Base-by-base conservation (phyloP, 192 early-diverging fungal genomes). In the Backusella parvicylindrica region DNA sequence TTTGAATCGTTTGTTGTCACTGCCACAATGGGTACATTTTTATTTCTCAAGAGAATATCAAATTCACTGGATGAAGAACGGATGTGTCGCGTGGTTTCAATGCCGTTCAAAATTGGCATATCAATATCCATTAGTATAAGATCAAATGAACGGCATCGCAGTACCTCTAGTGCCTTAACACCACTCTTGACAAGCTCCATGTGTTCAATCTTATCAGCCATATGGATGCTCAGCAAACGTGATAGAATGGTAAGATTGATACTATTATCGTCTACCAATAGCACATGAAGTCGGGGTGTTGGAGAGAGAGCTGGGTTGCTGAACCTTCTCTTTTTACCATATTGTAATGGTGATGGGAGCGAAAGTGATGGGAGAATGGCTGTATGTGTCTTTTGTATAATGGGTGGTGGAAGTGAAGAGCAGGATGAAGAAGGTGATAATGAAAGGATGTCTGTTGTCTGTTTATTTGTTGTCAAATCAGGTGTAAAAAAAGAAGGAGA, bases 61-160 rank as follows among this genome's bases (percentile, higher is more conserved):
- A 75, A 50, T 28, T 75, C 53, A 38, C 41, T 78, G 11, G 23
- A 60, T 26, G 64, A 74, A 33, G 31, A 26, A 43, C 88, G 89
- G 43, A 92, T 90, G 21, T 77, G 79, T 26, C 77, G 72, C 9
- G 89, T 85, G 21, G 91, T 91, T 74, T 90, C 85, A 32, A 89
- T 82, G 56, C 91, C 91, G 31, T 83, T 86, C 33, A 92, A 71
- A 21, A 79, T 83, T 9, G 90, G 89, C 90, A 91, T 90, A 72
- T 91, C 90, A 78, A 92, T 92, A 69, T 92, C 91, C 78, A 92
- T 86, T 21, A 92, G 80, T 36, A 92, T 81, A 15, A 89, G 68
- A 79, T 92, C 91, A 74, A 86, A 88, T 33, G 79, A 53, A 31
- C 80, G 73, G 56, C 77, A 66, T 16, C 77, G 66, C 38, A 92